These are phyloP conservation scores for Ceratocystis variospora DNA, from an alignment of 2,329 filamentous ascomycete genomes.

Conservation along the genomic window DNA sequence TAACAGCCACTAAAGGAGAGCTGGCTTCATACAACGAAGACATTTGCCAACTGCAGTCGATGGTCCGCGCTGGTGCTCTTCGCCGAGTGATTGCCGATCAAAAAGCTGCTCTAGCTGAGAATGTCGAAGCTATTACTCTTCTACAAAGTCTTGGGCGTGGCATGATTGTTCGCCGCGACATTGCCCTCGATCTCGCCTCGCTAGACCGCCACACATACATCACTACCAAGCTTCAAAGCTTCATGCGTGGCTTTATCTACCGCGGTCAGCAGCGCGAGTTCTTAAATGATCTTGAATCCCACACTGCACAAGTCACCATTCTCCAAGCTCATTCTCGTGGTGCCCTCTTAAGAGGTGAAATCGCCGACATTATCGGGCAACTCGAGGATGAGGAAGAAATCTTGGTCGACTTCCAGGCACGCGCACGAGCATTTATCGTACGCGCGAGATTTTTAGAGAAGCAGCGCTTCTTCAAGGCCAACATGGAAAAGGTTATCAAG, in stretches of 20 bases:
- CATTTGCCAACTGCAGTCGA: constrained; percentile 37
- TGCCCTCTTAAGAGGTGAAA: constrained; percentile 59
- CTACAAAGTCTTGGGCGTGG: constrained; percentile 49
- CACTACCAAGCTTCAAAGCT: constrained; percentile 52
- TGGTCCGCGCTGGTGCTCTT: constrained; percentile 41
- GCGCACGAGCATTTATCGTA: constrained; percentile 58
- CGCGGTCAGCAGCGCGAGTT: constrained; percentile 48
- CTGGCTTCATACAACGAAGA: constrained; percentile 32
- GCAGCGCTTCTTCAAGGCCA: constrained; percentile 77
- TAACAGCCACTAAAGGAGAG: constrained; percentile 35
- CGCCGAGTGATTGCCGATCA: constrained; percentile 36
- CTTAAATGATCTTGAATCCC: constrained; percentile 54
- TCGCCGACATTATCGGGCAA: constrained; percentile 61
- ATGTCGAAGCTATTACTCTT: constrained; percentile 34
- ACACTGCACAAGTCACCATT: constrained; percentile 50
- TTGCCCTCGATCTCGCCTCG: constrained; percentile 37
- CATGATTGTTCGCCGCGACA: constrained; percentile 41
- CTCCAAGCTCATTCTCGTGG: constrained; percentile 68
- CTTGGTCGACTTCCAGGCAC: constrained; percentile 60
- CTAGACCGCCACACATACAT: constrained; percentile 44
- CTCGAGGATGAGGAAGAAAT: constrained; percentile 73
- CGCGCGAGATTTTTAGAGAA: constrained; percentile 69
- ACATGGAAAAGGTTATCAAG: constrained; percentile 98
- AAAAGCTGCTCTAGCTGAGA: constrained; percentile 35
- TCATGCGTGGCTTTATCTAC: constrained; percentile 49